phyloP scores from a whole-genome alignment of 2,329 filamentous ascomycete genomes.

The Diaporthe batatas region DNA sequence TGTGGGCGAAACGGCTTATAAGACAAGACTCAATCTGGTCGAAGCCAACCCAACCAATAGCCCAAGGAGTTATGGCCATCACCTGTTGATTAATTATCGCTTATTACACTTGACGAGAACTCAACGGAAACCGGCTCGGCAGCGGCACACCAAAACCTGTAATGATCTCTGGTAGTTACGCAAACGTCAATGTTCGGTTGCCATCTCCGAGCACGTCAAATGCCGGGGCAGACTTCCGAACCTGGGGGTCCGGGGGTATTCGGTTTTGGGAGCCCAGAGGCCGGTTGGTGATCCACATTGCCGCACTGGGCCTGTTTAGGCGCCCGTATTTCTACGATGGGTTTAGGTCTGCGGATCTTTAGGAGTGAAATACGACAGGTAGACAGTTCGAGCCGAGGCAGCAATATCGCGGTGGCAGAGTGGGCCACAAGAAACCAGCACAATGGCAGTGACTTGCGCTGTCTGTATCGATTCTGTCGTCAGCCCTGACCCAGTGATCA shows the following conservation, averaged over 20 bases:
- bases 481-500: neutral
- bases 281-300: constrained; percentile 21
- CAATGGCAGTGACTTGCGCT: neutral
- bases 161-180: constrained; percentile 14
- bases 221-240: constrained; percentile 28
- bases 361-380: constrained; percentile 1
- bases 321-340: neutral
- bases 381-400: constrained; percentile 1
- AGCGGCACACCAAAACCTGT: neutral
- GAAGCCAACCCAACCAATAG: constrained; percentile 1
- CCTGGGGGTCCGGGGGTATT: constrained; percentile 15
- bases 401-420: neutral
- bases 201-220: constrained; percentile 22
- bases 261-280: constrained; percentile 20
- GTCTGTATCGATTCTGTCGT: neutral
- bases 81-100: neutral
- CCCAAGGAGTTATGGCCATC: neutral
- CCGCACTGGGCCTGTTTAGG: neutral
- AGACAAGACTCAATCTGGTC: neutral
- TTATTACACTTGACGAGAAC: neutral
- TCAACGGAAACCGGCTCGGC: neutral
- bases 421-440: neutral
- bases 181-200: constrained; percentile 18
- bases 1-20: constrained; percentile 1
- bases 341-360: constrained; percentile 3